These are phyloP conservation scores for Acanthamoeba castellanii DNA, from an alignment of 208 protist genomes.

Conservation along the genomic window DNA sequence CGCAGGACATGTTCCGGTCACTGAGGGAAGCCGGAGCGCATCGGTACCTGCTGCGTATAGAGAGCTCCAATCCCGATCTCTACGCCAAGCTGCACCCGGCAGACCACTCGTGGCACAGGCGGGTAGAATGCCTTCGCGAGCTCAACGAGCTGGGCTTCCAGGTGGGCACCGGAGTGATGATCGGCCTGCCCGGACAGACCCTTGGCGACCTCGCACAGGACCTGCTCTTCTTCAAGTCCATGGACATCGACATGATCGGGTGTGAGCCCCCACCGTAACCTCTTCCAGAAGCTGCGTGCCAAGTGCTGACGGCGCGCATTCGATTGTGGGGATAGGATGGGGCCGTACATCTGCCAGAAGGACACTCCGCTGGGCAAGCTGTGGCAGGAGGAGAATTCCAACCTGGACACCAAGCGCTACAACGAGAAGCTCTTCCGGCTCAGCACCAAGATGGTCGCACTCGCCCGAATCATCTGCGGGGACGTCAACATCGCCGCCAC, in stretches of 20 bases:
- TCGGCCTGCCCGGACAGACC: constrained; percentile 84
- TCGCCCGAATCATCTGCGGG: constrained; percentile 72
- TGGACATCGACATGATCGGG: constrained; percentile 85
- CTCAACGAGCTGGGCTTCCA: constrained; percentile 75
- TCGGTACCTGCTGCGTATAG: constrained; percentile 85
- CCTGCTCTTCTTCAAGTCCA: constrained; percentile 82
- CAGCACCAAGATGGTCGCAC: constrained; percentile 80
- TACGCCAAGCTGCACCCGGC: constrained; percentile 85
- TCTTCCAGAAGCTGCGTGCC: background rate
- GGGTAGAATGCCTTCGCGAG: constrained; percentile 75
- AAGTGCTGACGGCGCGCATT: background rate
- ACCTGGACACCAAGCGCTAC: constrained; percentile 22
- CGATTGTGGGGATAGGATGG: constrained; percentile 74
- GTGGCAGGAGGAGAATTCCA: constrained; percentile 73
- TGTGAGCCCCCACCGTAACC: background rate
- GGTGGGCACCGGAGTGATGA: constrained; percentile 86
- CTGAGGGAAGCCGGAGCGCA: constrained; percentile 81
- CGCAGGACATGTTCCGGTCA: constrained; percentile 76
- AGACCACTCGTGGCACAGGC: constrained; percentile 80
- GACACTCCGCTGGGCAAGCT: constrained; percentile 79
- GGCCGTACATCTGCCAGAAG: constrained; percentile 83
- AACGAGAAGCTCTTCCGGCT: constrained; percentile 70
- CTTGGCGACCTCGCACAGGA: constrained; percentile 84
- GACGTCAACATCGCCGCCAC: constrained; percentile 86
- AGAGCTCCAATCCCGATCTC: constrained; percentile 85